Conservation (phyloP, 768 basidiomycete species). For the Sporobolomyces pararoseus region DNA sequence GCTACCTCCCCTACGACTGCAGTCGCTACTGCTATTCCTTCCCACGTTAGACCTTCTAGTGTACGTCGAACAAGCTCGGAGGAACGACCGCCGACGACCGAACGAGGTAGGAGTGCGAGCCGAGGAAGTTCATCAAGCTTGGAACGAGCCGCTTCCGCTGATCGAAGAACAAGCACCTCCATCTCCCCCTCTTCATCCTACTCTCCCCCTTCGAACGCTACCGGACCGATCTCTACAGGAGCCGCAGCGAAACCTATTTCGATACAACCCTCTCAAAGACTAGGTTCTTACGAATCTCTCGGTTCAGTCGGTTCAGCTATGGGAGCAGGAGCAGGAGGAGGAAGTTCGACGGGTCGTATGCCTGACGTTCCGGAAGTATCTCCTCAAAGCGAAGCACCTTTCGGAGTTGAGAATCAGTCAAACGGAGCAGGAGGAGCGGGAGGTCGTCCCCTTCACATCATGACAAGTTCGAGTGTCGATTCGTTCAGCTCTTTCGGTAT, state of each 20-base stretch:
- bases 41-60: constrained; percentile 23
- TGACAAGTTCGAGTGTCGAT: constrained; percentile 32
- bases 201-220: constrained; percentile 15
- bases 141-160: constrained; percentile 33
- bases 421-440: background rate
- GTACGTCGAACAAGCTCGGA: constrained; percentile 9
- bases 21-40: constrained; percentile 34
- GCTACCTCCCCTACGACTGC: constrained; percentile 13
- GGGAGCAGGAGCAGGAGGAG: background rate
- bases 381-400: constrained; percentile 17
- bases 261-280: constrained; percentile 20
- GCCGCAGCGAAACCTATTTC: constrained; percentile 18
- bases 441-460: constrained; percentile 3
- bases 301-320: constrained; percentile 18
- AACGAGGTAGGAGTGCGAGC: constrained; percentile 31
- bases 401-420: background rate
- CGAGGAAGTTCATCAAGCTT: constrained; percentile 32
- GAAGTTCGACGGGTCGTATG: background rate
- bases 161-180: constrained; percentile 22
- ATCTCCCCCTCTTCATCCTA: constrained; percentile 34
- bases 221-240: background rate
- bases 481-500: constrained; percentile 28
- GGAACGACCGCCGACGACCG: constrained; percentile 1
- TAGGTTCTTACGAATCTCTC: constrained; percentile 32
- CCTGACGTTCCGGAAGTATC: constrained; percentile 29